phyloP scores from a whole-genome alignment of 1,284 basidiomycete genomes.

The Cryptococcus sp. region DNA sequence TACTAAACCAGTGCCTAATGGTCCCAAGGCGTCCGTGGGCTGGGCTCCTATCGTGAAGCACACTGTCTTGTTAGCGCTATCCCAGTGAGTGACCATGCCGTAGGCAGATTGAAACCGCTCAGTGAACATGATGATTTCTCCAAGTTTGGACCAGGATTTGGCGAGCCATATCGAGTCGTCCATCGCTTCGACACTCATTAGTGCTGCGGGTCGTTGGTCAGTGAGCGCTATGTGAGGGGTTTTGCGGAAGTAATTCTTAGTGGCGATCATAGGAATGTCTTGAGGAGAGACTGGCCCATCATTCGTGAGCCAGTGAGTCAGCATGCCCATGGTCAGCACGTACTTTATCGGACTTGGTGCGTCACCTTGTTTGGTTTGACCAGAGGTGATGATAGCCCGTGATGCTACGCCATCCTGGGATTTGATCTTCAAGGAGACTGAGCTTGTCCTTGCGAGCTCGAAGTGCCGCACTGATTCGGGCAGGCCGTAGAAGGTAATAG shows the following conservation, averaged over 20 bases:
- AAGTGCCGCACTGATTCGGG: slow-evolving; percentile 31
- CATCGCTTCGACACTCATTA: neutral
- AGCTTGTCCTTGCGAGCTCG: slow-evolving; percentile 35
- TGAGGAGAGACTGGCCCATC: too few relatives aligned
- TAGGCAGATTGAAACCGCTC: neutral
- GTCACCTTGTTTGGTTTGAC: slow-evolving; percentile 48
- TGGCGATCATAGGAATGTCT: too few relatives aligned
- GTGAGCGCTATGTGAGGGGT: neutral
- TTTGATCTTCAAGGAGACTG: slow-evolving; percentile 24
- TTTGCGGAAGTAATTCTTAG: too few relatives aligned
- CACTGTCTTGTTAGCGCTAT: neutral
- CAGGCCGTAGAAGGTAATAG: slow-evolving; percentile 46
- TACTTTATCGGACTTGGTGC: slow-evolving; percentile 41
- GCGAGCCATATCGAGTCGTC: neutral
- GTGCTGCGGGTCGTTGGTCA: neutral
- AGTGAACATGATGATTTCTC: neutral
- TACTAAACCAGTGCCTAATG: neutral
- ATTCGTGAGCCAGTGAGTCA: neutral
- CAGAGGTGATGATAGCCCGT: slow-evolving; percentile 55
- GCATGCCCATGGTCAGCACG: slow-evolving; percentile 43
- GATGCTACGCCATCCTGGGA: slow-evolving; percentile 29
- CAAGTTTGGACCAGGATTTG: neutral
- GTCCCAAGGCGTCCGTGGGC: too few relatives aligned
- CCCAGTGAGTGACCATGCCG: neutral
- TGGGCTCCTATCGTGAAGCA: neutral